Evolutionary conservation across 2,329 filamentous ascomycete genomes (phyloP).

Genomic region (Talaromyces sp.): DNA sequence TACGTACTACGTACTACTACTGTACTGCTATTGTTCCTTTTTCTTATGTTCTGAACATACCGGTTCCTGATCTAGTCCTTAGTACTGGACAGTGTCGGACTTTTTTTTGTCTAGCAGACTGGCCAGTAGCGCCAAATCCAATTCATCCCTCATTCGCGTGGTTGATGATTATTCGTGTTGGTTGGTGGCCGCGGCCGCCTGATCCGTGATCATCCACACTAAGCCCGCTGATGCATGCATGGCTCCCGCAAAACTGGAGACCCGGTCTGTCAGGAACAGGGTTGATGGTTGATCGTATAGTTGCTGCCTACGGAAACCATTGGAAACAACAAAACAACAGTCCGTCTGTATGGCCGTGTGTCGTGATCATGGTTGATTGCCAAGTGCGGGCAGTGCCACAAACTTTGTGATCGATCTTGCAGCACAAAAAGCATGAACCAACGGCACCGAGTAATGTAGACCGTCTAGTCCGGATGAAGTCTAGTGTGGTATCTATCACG

Average conservation of each 20-base stretch:
- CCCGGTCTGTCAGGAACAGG: neutral
- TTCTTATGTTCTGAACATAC: neutral
- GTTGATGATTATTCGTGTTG: neutral
- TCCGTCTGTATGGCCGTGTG: no score
- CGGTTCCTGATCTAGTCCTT: no score
- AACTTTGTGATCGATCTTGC: no score
- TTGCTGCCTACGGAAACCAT: neutral
- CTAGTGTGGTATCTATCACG: neutral
- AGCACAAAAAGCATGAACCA: no score
- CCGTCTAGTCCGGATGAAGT: neutral
- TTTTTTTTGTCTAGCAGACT: neutral
- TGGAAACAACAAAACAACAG: no score
- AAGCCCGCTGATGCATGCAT: neutral
- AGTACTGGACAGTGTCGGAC: no score
- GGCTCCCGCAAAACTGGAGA: neutral
- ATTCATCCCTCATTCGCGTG: neutral
- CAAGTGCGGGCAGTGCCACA: no score
- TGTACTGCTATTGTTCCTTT: neutral
- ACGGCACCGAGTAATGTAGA: neutral
- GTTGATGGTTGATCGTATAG: neutral
- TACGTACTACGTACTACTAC: neutral
- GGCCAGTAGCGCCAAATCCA: neutral
- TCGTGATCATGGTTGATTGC: no score
- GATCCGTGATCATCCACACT: neutral
- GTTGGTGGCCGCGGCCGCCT: neutral